Base-by-base conservation (phyloP, 345 rosid genomes). In the Dipteronia sinensis region DNA sequence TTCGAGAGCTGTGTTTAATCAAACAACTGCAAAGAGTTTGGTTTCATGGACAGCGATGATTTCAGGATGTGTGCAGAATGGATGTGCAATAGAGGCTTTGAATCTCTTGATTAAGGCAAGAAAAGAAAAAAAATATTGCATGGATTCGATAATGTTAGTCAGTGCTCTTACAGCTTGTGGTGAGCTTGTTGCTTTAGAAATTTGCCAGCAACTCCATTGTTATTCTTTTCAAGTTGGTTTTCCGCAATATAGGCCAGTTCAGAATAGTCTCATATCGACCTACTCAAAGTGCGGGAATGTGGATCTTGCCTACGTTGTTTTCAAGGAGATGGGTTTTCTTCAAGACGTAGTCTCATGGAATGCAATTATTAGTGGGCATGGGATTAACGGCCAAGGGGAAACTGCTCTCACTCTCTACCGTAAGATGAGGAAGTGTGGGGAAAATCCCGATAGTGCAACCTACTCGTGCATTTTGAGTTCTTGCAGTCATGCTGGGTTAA, bases 21-120 rank as follows among this genome's bases (percentile, higher is more conserved):
- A 59, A 59, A 69, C 70, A 58, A 66, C 25, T 20, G 65, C 63
- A 66, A 86, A 65, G 75, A 85, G 85, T 77, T 63, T 81, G 51
- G 85, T 84, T 80, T 85, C 92, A 15, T 89, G 89, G 92, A 78
- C 87, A 2, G 87, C 79, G 1, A 75, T 88, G 56, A 81, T 86
- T 81, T 86, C 88, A 11, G 87, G 86, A 34, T 83, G 23, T 22
- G 72, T 66, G 8, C 81, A 85, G 53, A 82, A 84, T 67, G 86
- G 86, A 51, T 51, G n/a, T 38, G 73, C 86, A 58, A 74, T 19
- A 69, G 85, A 82, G 79, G 90, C 90, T 77, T 49, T 87, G 71
- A 11, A 81, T 67, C 83, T 85, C 31, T 79, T 80, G 65, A 46
- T 34, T 27, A 81, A 80, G 68, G 70, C 78, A 38, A 81, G 80